phyloP scores from a whole-genome alignment of 225 moss, liverwort and hornwort genomes.

The Polytrichum formosum region DNA sequence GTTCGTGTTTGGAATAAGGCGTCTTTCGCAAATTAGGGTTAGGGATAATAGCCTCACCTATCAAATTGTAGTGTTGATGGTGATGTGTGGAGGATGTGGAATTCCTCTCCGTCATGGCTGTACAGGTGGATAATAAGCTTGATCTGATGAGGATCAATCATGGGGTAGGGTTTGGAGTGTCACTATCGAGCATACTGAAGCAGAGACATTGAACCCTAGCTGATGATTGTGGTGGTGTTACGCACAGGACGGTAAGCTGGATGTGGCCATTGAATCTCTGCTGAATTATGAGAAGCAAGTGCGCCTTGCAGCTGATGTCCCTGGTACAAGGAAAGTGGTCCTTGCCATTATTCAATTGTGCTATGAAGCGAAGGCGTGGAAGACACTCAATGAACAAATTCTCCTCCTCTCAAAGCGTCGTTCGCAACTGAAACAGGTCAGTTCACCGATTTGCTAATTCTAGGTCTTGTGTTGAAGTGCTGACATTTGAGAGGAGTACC shows the following conservation, averaged over 20 bases:
- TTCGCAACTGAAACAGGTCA: constrained; percentile 92
- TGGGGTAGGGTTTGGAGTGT: not conserved
- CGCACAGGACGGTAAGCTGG: constrained; percentile 63
- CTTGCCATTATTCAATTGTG: constrained; percentile 82
- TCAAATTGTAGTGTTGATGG: too few relatives aligned
- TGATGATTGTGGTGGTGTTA: not conserved
- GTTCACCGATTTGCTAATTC: not conserved
- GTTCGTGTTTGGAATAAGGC: too few relatives aligned
- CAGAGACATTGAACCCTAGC: not conserved
- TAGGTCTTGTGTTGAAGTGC: too few relatives aligned
- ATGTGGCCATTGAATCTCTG: constrained; percentile 75
- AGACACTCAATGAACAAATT: constrained; percentile 95
- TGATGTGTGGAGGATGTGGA: too few relatives aligned
- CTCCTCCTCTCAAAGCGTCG: constrained; percentile 90
- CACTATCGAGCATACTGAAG: too few relatives aligned
- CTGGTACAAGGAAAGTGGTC: constrained; percentile 83
- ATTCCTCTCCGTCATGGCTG: too few relatives aligned
- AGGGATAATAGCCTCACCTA: too few relatives aligned
- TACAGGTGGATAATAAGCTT: not conserved
- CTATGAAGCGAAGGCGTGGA: constrained; percentile 91
- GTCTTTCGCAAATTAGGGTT: too few relatives aligned
- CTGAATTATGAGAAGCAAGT: constrained; percentile 94
- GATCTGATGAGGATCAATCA: not conserved
- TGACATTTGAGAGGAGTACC: too few relatives aligned
- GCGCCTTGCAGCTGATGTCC: constrained; percentile 87